Evolutionary conservation across 169 alveolate species (phyloP).

Genomic region (Cryptosporidium andersoni): DNA sequence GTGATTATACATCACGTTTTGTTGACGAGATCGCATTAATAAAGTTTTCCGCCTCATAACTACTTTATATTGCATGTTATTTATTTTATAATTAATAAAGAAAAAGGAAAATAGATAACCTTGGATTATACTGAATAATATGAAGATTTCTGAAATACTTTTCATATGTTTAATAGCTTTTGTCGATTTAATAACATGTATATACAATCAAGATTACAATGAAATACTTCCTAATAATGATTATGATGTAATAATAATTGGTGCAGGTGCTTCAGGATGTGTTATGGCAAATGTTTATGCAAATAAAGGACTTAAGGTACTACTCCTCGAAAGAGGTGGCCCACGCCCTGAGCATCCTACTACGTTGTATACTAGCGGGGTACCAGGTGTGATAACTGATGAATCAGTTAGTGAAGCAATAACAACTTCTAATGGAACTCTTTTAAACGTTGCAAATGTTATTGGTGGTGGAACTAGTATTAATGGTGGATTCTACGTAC

Average conservation of each 20-base stretch:
- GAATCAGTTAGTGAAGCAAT: conserved; percentile 68
- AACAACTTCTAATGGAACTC: conserved; percentile 62
- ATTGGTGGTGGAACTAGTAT: conserved; percentile 70
- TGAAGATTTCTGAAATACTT: not conserved
- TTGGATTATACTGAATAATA: not conserved
- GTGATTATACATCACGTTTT: not conserved
- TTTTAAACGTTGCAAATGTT: conserved; percentile 63
- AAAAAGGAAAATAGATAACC: too few species aligned
- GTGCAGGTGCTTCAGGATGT: conserved; percentile 70
- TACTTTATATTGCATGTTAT: not conserved
- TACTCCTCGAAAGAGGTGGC: conserved; percentile 65
- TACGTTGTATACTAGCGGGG: conserved; percentile 46
- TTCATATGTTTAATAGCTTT: not conserved
- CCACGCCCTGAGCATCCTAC: conserved; percentile 58
- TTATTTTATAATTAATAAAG: not conserved
- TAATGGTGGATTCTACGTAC: conserved; percentile 67
- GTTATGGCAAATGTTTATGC: conserved; percentile 69
- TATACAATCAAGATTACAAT: conserved; percentile 10
- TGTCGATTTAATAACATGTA: conserved; percentile 5
- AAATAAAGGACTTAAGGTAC: conserved; percentile 55
- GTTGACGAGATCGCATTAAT: not conserved
- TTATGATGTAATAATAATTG: conserved; percentile 62
- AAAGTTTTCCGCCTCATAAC: not conserved
- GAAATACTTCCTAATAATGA: conserved; percentile 20
- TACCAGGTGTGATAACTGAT: conserved; percentile 61